These are phyloP conservation scores for Raddia guianensis DNA, from an alignment of 176 grass and related monocot species.

Conservation along the genomic window DNA sequence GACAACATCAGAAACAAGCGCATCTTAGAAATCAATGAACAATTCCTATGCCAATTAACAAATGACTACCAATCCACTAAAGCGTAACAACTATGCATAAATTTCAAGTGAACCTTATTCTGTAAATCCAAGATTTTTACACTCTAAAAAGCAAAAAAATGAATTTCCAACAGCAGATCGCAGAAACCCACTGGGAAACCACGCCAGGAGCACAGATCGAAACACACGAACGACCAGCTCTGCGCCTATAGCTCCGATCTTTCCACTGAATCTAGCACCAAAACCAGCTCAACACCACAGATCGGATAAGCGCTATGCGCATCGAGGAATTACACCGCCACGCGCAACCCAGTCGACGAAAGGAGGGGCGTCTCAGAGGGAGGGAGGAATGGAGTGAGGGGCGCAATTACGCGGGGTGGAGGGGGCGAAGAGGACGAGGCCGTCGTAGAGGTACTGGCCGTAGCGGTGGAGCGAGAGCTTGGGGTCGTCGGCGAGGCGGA, in stretches of 20 bases:
- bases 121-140: conserved; percentile 3
- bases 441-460: conserved; percentile 89
- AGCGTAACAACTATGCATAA: background rate
- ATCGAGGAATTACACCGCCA: background rate
- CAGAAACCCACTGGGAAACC: conserved; percentile 12
- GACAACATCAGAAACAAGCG: background rate
- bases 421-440: conserved; percentile 80
- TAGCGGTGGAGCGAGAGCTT: conserved; percentile 81
- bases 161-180: background rate
- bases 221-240: background rate
- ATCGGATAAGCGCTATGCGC: conserved; percentile 17
- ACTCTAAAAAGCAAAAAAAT: background rate
- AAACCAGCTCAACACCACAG: conserved; percentile 11
- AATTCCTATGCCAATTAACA: background rate
- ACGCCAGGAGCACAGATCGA: conserved; percentile 26
- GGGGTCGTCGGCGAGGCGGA: conserved; percentile 78
- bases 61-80: too few relatives aligned
- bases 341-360: background rate
- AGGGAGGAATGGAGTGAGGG: background rate
- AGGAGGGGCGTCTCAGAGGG: background rate
- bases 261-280: conserved; percentile 14
- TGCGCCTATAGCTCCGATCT: background rate
- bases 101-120: background rate
- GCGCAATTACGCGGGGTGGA: conserved; percentile 58
- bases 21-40: background rate